Evolutionary conservation across 768 basidiomycete genomes (phyloP), one percentile per base, ranked within the genome.

Genomic region (Phanerochaete sordida): DNA sequence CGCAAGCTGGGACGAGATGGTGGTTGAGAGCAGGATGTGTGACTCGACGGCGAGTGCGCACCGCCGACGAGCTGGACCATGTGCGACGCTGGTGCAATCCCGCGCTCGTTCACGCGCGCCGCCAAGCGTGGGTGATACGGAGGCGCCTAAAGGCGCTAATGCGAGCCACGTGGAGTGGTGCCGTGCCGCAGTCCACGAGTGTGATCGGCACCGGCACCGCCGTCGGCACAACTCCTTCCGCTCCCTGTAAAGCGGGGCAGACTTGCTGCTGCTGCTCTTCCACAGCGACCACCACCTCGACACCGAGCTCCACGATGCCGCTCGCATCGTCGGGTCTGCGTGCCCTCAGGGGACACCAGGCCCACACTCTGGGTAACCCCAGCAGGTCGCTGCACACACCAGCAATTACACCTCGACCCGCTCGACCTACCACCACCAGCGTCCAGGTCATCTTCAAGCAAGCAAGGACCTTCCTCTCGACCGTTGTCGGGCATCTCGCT

Each of bases 401-500:
- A 8, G 72, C 56, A n/a, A n/a, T n/a, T n/a, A 23, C 75, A 68
- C 61, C 57, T 74, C 33, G 7, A 6, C 33, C 19, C n/a, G 74
- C 76, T 44, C 69, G 75, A 19, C 69, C 70, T 13, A 62, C 65
- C n/a, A n/a, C n/a, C n/a, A 39, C 65, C 64, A 43, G 65, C 64
- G 30, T 71, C 73, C 78, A 84, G 64, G 77, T 75, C 57, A 64
- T 88, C 47, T 72, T 87, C 58, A 75, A 76, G 19, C 76, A 81
- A 44, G 80, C 88, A 16, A 82, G 79, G 58, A 79, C 77, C n/a
- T 59, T 88, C 35, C 65, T 90, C 49, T 74, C 82, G 48, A 79
- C 76, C 35, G 78, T 90, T 60, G 78, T 86, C 58, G 74, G 80
- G 12, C 79, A 83, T 56, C 77, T 88, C 33, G 81, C 83, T 37